phyloP scores from a whole-genome alignment of 1,139 yeast species.

The Lodderomyces beijingensis region DNA sequence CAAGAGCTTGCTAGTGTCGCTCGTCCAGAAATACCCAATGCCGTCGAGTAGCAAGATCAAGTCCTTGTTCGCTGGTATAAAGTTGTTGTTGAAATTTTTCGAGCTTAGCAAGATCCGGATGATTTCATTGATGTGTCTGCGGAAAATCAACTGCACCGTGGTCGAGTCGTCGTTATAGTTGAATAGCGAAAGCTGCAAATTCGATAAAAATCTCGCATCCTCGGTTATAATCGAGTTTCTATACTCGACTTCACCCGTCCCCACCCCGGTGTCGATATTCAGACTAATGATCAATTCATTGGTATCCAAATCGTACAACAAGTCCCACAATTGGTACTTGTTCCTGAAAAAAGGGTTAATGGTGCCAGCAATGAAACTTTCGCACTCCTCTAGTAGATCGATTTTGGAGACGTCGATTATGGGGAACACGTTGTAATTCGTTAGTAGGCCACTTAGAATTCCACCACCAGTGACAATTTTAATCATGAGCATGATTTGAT shows the following conservation, averaged over 20 bases:
- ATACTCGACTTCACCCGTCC: constrained; percentile 14
- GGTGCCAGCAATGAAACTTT: constrained; percentile 61
- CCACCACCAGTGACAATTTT: constrained; percentile 60
- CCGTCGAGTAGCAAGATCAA: constrained; percentile 37
- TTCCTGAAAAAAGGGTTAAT: constrained; percentile 62
- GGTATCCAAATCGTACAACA: constrained; percentile 52
- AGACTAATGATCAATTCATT: constrained; percentile 39
- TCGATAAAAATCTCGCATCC: constrained; percentile 45
- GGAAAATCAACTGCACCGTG: constrained; percentile 43
- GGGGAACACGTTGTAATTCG: constrained; percentile 51
- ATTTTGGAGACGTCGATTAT: constrained; percentile 60
- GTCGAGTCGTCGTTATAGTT: constrained; percentile 47
- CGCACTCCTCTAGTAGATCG: constrained; percentile 49
- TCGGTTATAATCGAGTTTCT: constrained; percentile 40
- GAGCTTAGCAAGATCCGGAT: constrained; percentile 38
- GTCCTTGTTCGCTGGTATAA: constrained; percentile 15
- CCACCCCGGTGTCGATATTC: constrained; percentile 11
- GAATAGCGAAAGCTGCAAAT: constrained; percentile 40
- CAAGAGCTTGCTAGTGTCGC: constrained; percentile 37
- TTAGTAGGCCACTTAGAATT: constrained; percentile 46
- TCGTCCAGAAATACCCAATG: constrained; percentile 42
- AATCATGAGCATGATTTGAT: constrained; percentile 49
- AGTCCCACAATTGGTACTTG: constrained; percentile 56
- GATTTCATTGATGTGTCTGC: constrained; percentile 47
- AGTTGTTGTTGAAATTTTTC: constrained; percentile 29